phyloP scores from a whole-genome alignment of 495 filamentous ascomycete species.

The Astrothelium subdiscretum region DNA sequence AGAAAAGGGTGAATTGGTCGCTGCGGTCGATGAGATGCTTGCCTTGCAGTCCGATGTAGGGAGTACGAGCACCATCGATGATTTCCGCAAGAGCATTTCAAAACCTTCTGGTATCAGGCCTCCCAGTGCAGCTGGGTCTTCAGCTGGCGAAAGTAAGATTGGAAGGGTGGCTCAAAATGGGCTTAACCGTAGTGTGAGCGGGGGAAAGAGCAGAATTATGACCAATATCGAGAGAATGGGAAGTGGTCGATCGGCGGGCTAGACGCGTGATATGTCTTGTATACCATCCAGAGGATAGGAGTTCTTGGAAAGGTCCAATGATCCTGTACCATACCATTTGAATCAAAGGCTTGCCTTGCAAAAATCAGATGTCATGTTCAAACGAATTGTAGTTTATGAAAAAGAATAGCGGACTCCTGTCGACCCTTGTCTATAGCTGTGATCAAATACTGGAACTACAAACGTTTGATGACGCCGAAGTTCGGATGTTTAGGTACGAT shows the following conservation, averaged over 20 bases:
- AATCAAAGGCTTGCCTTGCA: too few relatives aligned
- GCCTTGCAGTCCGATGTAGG: slow-evolving; percentile 31
- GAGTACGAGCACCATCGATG: slow-evolving; percentile 20
- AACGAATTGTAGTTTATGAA: too few relatives aligned
- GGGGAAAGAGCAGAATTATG: slow-evolving; percentile 34
- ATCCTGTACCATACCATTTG: too few relatives aligned
- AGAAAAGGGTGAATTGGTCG: slow-evolving; percentile 91
- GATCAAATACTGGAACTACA: too few relatives aligned
- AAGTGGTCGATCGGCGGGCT: slow-evolving; percentile 8
- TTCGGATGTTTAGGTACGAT: too few relatives aligned
- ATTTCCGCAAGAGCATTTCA: slow-evolving; percentile 26
- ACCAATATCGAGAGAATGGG: slow-evolving; percentile 40
- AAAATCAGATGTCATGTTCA: too few relatives aligned
- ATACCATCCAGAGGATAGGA: too few relatives aligned
- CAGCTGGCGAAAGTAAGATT: slow-evolving; percentile 29
- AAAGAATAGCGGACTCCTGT: too few relatives aligned
- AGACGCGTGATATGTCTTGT: neutral
- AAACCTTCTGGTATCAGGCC: slow-evolving; percentile 26
- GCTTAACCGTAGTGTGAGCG: slow-evolving; percentile 17
- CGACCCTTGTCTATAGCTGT: too few relatives aligned
- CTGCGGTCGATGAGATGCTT: slow-evolving; percentile 82
- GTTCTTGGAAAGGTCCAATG: too few relatives aligned
- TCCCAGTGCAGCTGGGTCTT: slow-evolving; percentile 13
- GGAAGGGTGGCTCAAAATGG: slow-evolving; percentile 19
- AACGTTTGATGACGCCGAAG: too few relatives aligned